Percentiles rank a stretch among this genome's conserved stretches.
These are phyloP conservation scores for Elaeis guineensis DNA, from an alignment of 176 grass and related monocot species.

Conservation along the genomic window DNA sequence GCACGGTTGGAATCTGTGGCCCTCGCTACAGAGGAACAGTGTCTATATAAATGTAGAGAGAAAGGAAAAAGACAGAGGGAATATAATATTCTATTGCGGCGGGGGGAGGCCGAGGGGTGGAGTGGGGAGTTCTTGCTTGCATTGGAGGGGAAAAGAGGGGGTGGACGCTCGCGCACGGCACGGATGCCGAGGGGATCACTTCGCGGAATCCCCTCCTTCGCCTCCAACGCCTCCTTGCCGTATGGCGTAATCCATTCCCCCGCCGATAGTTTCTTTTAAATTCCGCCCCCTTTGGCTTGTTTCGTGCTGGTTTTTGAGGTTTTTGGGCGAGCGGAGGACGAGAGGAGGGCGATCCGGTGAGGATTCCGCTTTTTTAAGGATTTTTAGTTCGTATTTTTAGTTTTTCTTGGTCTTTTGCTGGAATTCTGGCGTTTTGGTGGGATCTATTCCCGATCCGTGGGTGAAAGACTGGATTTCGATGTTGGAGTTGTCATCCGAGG, in stretches of 20 bases:
- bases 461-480: too few species aligned
- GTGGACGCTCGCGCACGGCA: constrained; percentile 18
- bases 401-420: background rate
- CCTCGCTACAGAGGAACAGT: background rate
- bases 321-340: constrained; percentile 17
- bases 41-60: too few species aligned
- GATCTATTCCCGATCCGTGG: too few species aligned
- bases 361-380: constrained; percentile 1
- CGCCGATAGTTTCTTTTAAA: constrained; percentile 21
- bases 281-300: constrained; percentile 1
- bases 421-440: too few species aligned
- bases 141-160: constrained; percentile 19
- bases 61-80: background rate
- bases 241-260: constrained; percentile 21
- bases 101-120: constrained; percentile 7
- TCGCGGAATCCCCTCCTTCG: constrained; percentile 1
- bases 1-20: background rate
- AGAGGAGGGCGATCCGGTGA: constrained; percentile 37
- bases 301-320: constrained; percentile 5
- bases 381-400: background rate
- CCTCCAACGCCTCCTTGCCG: constrained; percentile 23
- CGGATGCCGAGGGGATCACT: constrained; percentile 18
- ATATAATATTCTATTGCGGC: constrained; percentile 2
- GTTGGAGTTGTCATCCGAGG: too few species aligned
- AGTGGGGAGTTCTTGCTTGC: constrained; percentile 2